Evolutionary conservation across 805 yeast species (phyloP).

Genomic region (Kuraishia molischiana): DNA sequence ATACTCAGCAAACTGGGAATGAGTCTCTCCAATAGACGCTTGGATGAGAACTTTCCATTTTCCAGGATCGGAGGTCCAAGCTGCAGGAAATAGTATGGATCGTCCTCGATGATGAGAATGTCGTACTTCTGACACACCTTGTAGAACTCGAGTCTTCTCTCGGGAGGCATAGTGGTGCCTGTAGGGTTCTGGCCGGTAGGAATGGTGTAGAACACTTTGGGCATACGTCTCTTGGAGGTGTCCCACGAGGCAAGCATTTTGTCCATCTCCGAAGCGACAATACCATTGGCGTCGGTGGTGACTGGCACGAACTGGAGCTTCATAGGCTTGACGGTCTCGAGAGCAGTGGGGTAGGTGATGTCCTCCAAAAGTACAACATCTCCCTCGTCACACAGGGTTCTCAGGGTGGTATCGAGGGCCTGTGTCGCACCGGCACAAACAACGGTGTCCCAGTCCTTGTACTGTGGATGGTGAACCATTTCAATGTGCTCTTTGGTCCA

Average conservation of each 20-base stretch:
- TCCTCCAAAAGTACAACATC: conserved; percentile 82
- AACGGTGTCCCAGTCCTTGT: conserved; percentile 59
- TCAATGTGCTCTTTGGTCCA: conserved; percentile 33
- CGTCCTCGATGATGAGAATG: conserved; percentile 69
- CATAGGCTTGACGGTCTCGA: conserved; percentile 70
- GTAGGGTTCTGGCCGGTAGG: conserved; percentile 85
- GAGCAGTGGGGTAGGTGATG: conserved; percentile 73
- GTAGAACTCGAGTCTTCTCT: conserved; percentile 50
- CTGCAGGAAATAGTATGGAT: conserved; percentile 75
- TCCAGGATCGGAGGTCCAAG: conserved; percentile 37
- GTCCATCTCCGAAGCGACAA: conserved; percentile 39
- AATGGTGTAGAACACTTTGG: conserved; percentile 57
- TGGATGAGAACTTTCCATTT: conserved; percentile 32
- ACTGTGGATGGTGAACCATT: conserved; percentile 32
- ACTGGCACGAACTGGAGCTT: conserved; percentile 65
- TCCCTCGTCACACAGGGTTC: conserved; percentile 70
- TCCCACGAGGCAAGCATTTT: conserved; percentile 60
- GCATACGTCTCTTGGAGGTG: conserved; percentile 37
- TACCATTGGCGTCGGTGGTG: conserved; percentile 69
- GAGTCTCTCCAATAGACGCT: conserved; percentile 37
- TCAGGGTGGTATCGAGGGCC: conserved; percentile 73
- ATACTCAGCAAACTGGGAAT: conserved; percentile 58
- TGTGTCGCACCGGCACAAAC: conserved; percentile 84
- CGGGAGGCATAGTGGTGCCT: conserved; percentile 53
- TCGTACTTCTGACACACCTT: conserved; percentile 57